Percentiles rank a stretch among this genome's conserved stretches.
These are phyloP conservation scores for Camelina laxa DNA, from an alignment of 345 rosid species.

Conservation along the genomic window DNA sequence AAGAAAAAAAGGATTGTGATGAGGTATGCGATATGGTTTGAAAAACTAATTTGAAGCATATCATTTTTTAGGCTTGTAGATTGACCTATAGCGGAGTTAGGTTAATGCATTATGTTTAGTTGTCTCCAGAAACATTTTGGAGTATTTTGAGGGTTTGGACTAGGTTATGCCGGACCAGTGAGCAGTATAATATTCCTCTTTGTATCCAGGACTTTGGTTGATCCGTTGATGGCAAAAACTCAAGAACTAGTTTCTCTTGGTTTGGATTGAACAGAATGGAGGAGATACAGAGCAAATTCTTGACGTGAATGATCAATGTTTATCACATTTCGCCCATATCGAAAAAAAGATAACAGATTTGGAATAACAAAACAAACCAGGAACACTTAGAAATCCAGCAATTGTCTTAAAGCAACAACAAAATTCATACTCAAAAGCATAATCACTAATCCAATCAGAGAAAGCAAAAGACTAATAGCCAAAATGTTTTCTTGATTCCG, in stretches of 20 bases:
- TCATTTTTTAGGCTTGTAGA: neutral
- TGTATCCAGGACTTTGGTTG: neutral
- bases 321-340: no score
- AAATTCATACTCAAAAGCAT: slow-evolving; percentile 6
- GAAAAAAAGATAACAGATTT: neutral
- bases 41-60: neutral
- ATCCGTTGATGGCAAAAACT: no score
- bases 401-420: slow-evolving; percentile 27
- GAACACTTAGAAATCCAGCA: slow-evolving; percentile 19
- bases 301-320: neutral
- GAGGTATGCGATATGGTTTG: neutral
- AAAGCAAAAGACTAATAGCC: slow-evolving; percentile 1
- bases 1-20: neutral
- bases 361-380: neutral
- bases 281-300: neutral
- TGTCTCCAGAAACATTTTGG: neutral
- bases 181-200: neutral
- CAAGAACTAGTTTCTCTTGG: neutral
- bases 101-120: neutral
- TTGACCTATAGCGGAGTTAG: no score
- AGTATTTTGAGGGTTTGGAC: neutral
- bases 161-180: no score
- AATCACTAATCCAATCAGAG: slow-evolving; percentile 14
- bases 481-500: slow-evolving; percentile 11
- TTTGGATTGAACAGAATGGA: neutral